Evolutionary conservation across 2,329 filamentous ascomycete species (phyloP).

Genomic region (Pseudonectria foliicola): DNA sequence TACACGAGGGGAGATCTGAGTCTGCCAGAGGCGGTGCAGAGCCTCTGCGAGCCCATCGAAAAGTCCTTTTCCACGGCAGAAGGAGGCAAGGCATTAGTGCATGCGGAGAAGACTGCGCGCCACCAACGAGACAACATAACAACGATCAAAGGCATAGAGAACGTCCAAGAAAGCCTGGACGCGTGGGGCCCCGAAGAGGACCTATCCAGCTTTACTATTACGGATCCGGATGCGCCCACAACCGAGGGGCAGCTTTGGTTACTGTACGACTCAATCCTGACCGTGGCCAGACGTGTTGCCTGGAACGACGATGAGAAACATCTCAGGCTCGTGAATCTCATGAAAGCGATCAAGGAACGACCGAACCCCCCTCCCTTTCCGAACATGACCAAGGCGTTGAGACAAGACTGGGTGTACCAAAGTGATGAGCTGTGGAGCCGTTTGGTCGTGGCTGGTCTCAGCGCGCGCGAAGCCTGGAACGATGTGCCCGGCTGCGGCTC

Average conservation of each 20-base stretch:
- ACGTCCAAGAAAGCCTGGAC: neutral
- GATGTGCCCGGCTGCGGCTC: slow-evolving; percentile 1
- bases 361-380: slow-evolving; percentile 1
- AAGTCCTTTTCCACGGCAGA: too few species aligned
- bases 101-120: too few species aligned
- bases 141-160: too few species aligned
- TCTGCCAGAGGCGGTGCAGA: too few species aligned
- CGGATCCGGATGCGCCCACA: neutral
- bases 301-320: slow-evolving; percentile 1
- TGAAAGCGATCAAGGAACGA: slow-evolving; percentile 1
- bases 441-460: slow-evolving; percentile 1
- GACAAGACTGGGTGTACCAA: slow-evolving; percentile 1
- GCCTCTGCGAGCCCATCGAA: too few species aligned
- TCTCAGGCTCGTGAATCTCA: slow-evolving; percentile 1
- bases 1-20: too few species aligned
- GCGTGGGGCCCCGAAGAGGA: slow-evolving; percentile 2
- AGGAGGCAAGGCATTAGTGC: too few species aligned
- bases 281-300: neutral
- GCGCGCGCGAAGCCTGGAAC: slow-evolving; percentile 2
- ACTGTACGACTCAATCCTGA: slow-evolving; percentile 1
- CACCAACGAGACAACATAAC: too few species aligned
- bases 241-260: slow-evolving; percentile 1
- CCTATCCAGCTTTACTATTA: neutral
- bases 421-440: slow-evolving; percentile 1
- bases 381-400: slow-evolving; percentile 1